Evolutionary conservation across 2,329 filamentous ascomycete species (phyloP), one percentile per base, ranked within the genome.

Genomic region (Byssochlamys sp.): DNA sequence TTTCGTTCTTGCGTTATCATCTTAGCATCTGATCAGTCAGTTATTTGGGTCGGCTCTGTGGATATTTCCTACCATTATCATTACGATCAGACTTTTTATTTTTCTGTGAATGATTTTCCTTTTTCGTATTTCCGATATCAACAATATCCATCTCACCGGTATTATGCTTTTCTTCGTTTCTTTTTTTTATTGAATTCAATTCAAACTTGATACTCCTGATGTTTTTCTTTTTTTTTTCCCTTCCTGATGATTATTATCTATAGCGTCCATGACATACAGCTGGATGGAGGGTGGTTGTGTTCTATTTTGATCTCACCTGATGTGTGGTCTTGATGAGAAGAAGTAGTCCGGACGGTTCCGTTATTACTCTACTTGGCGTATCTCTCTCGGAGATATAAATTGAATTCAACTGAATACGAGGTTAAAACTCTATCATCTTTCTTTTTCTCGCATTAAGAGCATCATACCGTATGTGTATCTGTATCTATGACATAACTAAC

Each of bases 1-100:
- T 58, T 27, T 53, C 25, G 33, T 48, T 52, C 29, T 55, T 28
- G 60, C 51, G 52, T 51, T 58, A 14, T 39, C 14, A 14, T n/a
- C 39, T 45, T 45, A 4, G n/a, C 39, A 45, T 19, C 39, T 45
- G 39, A 19, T 45, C 39, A 24, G n/a, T n/a, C 39, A 45, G 19
- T 45, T 19, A 9, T 7, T 19, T 19, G 39, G 39, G 39, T 19
- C 14, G 39, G 39, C 4, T n/a, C 19, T 19, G 39, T 45, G 39
- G 19, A 19, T 19, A 9, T 45, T 45, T 45, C 5, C n/a, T 45
- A 19, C 5, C 14, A 7, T 14, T 19, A 19, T 14, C 31, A 33
- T 12, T 19, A 10, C 29, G 29, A 31, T 31, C 29, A 31, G 29
- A 31, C 29, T 9, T 31, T 10, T 6, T n/a, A 14, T n/a, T 39